phyloP scores from a whole-genome alignment of 176 grass and related monocot genomes.

The Lolium perenne region DNA sequence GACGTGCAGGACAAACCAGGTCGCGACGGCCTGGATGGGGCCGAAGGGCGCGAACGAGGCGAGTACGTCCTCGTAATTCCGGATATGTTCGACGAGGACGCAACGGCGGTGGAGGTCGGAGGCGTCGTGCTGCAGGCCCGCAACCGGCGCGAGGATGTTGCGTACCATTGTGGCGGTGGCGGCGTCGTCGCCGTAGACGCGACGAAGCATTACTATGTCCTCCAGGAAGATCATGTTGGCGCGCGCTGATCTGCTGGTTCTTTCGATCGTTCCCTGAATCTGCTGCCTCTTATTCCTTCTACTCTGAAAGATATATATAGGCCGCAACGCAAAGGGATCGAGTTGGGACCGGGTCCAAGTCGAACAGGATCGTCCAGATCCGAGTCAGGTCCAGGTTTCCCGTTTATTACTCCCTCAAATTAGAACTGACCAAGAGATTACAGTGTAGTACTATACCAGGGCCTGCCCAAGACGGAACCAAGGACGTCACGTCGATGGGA shows the following conservation, averaged over 20 bases:
- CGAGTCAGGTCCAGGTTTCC: too few relatives aligned
- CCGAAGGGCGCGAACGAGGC: neutral
- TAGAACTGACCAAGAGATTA: too few relatives aligned
- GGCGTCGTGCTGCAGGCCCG: neutral
- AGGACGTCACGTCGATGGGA: too few relatives aligned
- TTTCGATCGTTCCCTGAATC: too few relatives aligned
- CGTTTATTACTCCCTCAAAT: too few relatives aligned
- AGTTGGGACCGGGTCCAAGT: too few relatives aligned
- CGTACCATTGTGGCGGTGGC: neutral
- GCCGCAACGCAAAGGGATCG: too few relatives aligned
- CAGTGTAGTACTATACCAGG: too few relatives aligned
- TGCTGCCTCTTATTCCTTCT: too few relatives aligned
- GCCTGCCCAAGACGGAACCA: too few relatives aligned
- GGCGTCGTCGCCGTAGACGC: constrained; percentile 5
- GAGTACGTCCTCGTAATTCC: neutral
- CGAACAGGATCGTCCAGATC: too few relatives aligned
- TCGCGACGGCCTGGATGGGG: neutral
- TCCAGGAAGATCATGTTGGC: neutral
- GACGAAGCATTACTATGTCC: neutral
- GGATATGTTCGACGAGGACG: neutral
- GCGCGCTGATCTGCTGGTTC: neutral
- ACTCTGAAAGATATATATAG: too few relatives aligned
- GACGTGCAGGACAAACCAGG: neutral
- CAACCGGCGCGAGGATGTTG: neutral
- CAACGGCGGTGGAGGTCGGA: neutral